A percentile compares a stretch with the other conserved stretches of the same genome.
Conservation (phyloP, 2,329 filamentous ascomycete species). For the Epicoccum nigrum region DNA sequence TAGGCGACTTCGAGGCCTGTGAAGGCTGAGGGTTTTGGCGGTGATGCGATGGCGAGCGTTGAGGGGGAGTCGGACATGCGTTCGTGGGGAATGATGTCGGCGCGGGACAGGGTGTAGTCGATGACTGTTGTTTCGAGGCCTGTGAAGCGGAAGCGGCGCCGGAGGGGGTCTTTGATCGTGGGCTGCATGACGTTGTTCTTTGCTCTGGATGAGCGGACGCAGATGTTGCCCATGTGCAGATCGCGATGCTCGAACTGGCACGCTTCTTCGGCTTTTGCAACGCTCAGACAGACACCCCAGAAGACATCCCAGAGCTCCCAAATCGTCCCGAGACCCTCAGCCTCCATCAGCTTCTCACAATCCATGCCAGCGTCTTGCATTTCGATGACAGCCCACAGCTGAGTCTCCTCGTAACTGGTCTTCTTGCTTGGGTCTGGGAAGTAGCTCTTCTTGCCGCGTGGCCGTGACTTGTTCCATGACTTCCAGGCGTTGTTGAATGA, state of each 20-base stretch:
- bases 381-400: conserved; percentile 69
- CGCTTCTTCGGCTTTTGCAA: conserved; percentile 66
- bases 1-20: conserved; percentile 47
- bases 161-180: conserved; percentile 44
- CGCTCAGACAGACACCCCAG: conserved; percentile 67
- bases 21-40: conserved; percentile 2
- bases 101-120: conserved; percentile 71
- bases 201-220: conserved; percentile 51
- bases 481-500: conserved; percentile 57
- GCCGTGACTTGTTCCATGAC: conserved; percentile 51
- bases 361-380: conserved; percentile 70
- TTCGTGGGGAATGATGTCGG: conserved; percentile 50
- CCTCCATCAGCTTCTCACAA: conserved; percentile 50
- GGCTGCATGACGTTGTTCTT: conserved; percentile 34
- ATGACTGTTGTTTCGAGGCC: conserved; percentile 68
- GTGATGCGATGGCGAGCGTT: conserved; percentile 1
- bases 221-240: conserved; percentile 71
- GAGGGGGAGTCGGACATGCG: conserved; percentile 18
- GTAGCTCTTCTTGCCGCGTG: conserved; percentile 54
- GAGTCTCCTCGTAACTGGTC: conserved; percentile 58
- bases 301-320: conserved; percentile 67
- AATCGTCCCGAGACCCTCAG: conserved; percentile 45
- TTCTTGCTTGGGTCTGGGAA: conserved; percentile 64
- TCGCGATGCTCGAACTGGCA: conserved; percentile 70
- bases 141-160: conserved; percentile 57